Evolutionary conservation across 805 yeast genomes (phyloP).

Genomic region (Nakazawaea populi): DNA sequence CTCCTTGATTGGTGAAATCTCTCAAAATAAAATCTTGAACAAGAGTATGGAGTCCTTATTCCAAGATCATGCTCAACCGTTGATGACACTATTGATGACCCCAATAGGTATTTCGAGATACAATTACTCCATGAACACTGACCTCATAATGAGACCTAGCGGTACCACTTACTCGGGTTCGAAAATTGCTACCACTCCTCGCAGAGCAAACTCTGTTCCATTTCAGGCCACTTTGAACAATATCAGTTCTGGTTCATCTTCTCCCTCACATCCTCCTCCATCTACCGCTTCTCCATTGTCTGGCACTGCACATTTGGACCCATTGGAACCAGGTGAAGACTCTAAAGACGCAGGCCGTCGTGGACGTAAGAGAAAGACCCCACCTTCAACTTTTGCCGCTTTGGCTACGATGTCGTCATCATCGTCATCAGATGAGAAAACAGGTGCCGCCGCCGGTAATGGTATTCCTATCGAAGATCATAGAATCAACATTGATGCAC

Average conservation of each 20-base stretch:
- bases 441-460: not conserved
- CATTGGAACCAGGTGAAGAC: constrained; percentile 13
- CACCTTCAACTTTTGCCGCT: constrained; percentile 18
- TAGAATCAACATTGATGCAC: constrained; percentile 85
- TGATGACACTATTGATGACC: constrained; percentile 70
- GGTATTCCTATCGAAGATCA: constrained; percentile 52
- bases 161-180: constrained; percentile 38
- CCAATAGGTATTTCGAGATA: constrained; percentile 93
- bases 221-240: not conserved
- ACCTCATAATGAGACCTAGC: constrained; percentile 74
- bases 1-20: constrained; percentile 43
- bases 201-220: not conserved
- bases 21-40: constrained; percentile 7
- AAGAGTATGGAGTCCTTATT: constrained; percentile 46
- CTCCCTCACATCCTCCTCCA: not conserved
- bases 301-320: not conserved
- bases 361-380: constrained; percentile 43
- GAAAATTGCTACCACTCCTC: constrained; percentile 4
- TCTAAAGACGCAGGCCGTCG: constrained; percentile 20
- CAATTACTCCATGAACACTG: constrained; percentile 76
- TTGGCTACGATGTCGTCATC: not conserved
- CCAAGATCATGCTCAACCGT: constrained; percentile 49
- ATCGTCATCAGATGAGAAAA: not conserved
- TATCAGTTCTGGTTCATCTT: not conserved
- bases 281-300: not conserved